Conservation (phyloP, 352 stramenopile species). For the Elongisporangium prolatum region DNA sequence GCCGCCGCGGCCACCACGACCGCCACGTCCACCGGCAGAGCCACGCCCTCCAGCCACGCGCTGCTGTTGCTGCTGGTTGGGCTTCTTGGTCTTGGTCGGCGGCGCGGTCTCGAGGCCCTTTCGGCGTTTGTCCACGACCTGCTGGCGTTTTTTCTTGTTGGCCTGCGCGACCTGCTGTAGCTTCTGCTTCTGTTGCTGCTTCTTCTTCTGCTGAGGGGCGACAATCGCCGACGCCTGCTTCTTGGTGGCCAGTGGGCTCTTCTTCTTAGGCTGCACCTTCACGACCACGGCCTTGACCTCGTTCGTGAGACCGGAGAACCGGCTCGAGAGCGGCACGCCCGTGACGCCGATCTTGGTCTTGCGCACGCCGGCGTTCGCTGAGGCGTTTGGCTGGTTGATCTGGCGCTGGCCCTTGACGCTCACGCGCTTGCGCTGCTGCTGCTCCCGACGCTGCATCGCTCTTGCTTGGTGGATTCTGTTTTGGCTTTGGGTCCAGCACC, state of each 20-base stretch:
- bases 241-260: conserved; percentile 15
- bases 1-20: conserved; percentile 18
- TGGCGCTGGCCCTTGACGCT: conserved; percentile 58
- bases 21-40: conserved; percentile 12
- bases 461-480: conserved; percentile 18
- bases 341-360: conserved; percentile 64
- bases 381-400: conserved; percentile 26
- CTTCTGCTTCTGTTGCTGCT: conserved; percentile 63
- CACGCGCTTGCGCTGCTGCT: conserved; percentile 20
- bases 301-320: conserved; percentile 66
- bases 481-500: not conserved
- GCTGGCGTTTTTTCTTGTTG: conserved; percentile 71
- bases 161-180: conserved; percentile 51
- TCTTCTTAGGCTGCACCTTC: conserved; percentile 25
- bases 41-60: not conserved
- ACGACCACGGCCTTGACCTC: conserved; percentile 22
- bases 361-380: conserved; percentile 6
- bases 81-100: conserved; percentile 30
- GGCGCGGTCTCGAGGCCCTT: conserved; percentile 42
- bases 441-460: conserved; percentile 13
- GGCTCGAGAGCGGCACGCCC: conserved; percentile 61
- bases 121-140: conserved; percentile 66
- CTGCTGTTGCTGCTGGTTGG: conserved; percentile 10
- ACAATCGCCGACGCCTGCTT: conserved; percentile 13
- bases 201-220: conserved; percentile 12